These are phyloP conservation scores for Termitomyces sp. DNA, from an alignment of 768 basidiomycete species.

Conservation along the genomic window DNA sequence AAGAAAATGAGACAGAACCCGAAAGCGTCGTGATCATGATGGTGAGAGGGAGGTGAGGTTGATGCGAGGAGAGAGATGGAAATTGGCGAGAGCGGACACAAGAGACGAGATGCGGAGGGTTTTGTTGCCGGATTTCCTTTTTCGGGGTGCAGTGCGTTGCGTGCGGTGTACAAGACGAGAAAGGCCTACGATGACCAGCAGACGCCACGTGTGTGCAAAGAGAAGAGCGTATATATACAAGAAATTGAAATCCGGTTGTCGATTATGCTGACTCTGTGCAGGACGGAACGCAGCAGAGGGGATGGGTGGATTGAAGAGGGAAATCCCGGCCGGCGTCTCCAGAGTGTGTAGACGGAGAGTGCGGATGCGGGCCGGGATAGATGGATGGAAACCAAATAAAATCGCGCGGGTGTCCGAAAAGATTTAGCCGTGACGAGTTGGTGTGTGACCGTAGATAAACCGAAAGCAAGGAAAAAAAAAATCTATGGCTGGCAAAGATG, in stretches of 20 bases:
- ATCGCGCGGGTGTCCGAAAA: slow-evolving; percentile 22
- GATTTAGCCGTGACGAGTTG: slow-evolving; percentile 17
- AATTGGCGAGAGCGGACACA: slow-evolving; percentile 4
- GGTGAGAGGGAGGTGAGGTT: neutral
- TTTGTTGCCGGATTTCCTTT: slow-evolving; percentile 6
- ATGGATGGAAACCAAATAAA: slow-evolving; percentile 1
- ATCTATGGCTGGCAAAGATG: slow-evolving; percentile 9
- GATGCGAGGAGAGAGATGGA: too few relatives aligned
- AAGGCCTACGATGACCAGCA: neutral
- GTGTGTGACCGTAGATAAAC: slow-evolving; percentile 3
- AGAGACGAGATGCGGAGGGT: neutral
- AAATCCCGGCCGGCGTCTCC: slow-evolving; percentile 9
- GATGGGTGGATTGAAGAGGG: neutral
- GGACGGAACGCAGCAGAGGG: slow-evolving; percentile 1
- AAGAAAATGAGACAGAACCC: slow-evolving; percentile 2
- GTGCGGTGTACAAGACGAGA: neutral
- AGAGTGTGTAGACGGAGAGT: neutral
- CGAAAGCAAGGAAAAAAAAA: slow-evolving; percentile 2
- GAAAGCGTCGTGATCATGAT: slow-evolving; percentile 3
- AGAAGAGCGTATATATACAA: slow-evolving; percentile 1
- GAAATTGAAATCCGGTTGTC: slow-evolving; percentile 1
- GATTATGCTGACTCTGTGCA: slow-evolving; percentile 3
- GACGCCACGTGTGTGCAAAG: neutral
- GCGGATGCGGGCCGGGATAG: slow-evolving; percentile 9
- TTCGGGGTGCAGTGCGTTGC: neutral